phyloP scores from a whole-genome alignment of 2,329 filamentous ascomycete species.

The Torrubiella hemipterigena region DNA sequence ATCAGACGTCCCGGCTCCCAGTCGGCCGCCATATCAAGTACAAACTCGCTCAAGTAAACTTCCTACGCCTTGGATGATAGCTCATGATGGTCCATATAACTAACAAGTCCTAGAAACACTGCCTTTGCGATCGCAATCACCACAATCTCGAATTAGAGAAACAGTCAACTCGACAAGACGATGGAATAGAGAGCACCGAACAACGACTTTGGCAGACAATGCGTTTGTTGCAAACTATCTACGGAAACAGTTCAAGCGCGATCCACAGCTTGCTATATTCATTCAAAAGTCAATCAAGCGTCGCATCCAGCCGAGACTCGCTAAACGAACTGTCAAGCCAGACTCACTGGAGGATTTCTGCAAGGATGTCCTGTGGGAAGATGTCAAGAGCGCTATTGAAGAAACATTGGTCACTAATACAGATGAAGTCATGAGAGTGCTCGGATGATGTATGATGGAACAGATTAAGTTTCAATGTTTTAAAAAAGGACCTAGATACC shows the following conservation, averaged over 20 bases:
- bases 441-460: too few relatives aligned
- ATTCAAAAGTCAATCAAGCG: slow-evolving; percentile 19
- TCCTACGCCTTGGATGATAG: too few relatives aligned
- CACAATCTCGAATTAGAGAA: slow-evolving; percentile 18
- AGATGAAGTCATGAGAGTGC: too few relatives aligned
- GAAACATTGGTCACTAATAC: not conserved
- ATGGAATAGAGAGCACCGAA: slow-evolving; percentile 26
- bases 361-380: slow-evolving; percentile 8
- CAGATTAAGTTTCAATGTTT: too few relatives aligned
- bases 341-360: slow-evolving; percentile 21
- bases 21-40: too few relatives aligned
- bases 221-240: slow-evolving; percentile 20
- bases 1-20: too few relatives aligned
- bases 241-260: slow-evolving; percentile 22
- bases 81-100: too few relatives aligned
- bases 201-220: slow-evolving; percentile 19
- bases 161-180: slow-evolving; percentile 23
- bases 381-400: not conserved
- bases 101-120: not conserved
- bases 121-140: too few relatives aligned
- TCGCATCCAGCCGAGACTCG: slow-evolving; percentile 10
- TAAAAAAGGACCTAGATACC: too few relatives aligned
- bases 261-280: slow-evolving; percentile 18
- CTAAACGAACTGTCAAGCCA: slow-evolving; percentile 6
- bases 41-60: too few relatives aligned